Percentiles rank a stretch among this genome's conserved stretches.
phyloP scores from a whole-genome alignment of 2,329 filamentous ascomycete species.

The Triangularia verruculosa region DNA sequence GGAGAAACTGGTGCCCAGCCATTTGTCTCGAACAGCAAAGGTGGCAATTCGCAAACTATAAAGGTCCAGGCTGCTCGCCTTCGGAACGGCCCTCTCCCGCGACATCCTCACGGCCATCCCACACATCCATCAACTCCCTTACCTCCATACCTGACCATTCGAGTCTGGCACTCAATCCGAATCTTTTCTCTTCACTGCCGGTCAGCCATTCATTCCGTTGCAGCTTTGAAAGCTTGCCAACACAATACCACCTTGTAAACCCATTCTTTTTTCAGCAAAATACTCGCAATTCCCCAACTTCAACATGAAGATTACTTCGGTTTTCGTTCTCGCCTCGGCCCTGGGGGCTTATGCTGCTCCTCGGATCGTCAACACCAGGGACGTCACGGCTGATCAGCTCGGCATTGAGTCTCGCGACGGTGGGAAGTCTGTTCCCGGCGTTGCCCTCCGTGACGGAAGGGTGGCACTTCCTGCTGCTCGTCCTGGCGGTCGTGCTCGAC shows the following conservation, averaged over 20 bases:
- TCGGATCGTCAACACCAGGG: neutral
- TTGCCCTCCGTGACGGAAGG: neutral
- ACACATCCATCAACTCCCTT: neutral
- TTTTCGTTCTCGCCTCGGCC: neutral
- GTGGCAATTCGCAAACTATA: neutral
- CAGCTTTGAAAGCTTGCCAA: neutral
- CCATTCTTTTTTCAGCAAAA: neutral
- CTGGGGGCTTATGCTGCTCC: constrained; percentile 7
- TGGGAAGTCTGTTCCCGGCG: neutral
- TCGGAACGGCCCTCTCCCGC: neutral
- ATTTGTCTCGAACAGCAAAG: no score
- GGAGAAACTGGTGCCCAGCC: no score
- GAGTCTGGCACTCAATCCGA: neutral
- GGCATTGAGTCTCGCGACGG: neutral
- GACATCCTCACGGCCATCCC: neutral
- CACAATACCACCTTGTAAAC: neutral
- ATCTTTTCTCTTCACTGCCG: neutral
- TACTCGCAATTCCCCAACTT: neutral
- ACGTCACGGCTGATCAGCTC: neutral
- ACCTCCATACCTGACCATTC: neutral
- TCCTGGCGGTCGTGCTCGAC: neutral
- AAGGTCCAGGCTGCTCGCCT: neutral
- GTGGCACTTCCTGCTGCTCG: neutral
- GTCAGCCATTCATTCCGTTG: neutral
- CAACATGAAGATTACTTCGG: neutral